A percentile compares a stretch with the other conserved stretches of the same genome.
Conservation (phyloP, 805 yeast genomes). For the Torulaspora franciscae region DNA sequence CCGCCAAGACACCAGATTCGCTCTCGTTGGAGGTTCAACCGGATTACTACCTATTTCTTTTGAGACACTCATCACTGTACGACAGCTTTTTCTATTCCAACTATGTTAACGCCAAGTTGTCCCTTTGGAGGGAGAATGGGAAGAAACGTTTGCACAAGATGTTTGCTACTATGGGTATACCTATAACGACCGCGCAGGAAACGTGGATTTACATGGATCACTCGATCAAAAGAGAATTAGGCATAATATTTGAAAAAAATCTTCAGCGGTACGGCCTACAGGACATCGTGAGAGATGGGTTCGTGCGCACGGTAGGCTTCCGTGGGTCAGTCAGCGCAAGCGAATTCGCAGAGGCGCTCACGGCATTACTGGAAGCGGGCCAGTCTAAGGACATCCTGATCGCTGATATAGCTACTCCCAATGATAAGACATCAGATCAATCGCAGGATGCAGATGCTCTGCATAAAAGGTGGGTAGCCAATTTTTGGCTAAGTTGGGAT, state of each 20-base stretch:
- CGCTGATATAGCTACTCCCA: slow-evolving; percentile 28
- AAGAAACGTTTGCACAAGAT: slow-evolving; percentile 77
- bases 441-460: slow-evolving; percentile 35
- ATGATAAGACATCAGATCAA: slow-evolving; percentile 18
- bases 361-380: slow-evolving; percentile 76
- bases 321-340: slow-evolving; percentile 85
- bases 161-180: slow-evolving; percentile 95
- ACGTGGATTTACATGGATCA: slow-evolving; percentile 89
- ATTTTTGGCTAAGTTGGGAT: slow-evolving; percentile 69
- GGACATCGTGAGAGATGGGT: slow-evolving; percentile 79
- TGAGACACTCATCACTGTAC: slow-evolving; percentile 91
- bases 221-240: slow-evolving; percentile 66
- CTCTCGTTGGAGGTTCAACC: slow-evolving; percentile 60
- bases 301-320: slow-evolving; percentile 79
- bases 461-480: slow-evolving; percentile 67
- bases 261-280: slow-evolving; percentile 74
- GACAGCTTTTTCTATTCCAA: slow-evolving; percentile 89
- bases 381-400: slow-evolving; percentile 33
- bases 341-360: slow-evolving; percentile 84
- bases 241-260: slow-evolving; percentile 62
- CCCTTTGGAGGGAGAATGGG: slow-evolving; percentile 90
- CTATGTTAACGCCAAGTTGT: slow-evolving; percentile 80
- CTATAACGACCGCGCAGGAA: slow-evolving; percentile 82
- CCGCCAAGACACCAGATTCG: slow-evolving; percentile 38
- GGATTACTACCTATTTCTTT: slow-evolving; percentile 78